A percentile compares a stretch with the other conserved stretches of the same genome.
These are phyloP conservation scores for Peribolospora baueri DNA, from an alignment of 768 basidiomycete genomes.

Conservation along the genomic window DNA sequence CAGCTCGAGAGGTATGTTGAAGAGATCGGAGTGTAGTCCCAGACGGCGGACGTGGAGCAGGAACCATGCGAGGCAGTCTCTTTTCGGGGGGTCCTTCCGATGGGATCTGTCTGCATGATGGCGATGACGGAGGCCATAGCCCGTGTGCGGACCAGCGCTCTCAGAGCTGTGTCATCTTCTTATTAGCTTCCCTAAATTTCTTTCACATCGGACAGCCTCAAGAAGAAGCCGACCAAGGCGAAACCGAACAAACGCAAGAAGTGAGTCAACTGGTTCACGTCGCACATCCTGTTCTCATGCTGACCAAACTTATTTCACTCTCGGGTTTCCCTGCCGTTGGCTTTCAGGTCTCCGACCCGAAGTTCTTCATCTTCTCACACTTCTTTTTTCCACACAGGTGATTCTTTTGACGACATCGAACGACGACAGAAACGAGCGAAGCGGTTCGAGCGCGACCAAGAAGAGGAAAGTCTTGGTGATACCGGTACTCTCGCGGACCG, in stretches of 20 bases:
- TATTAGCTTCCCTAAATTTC: constrained; percentile 1
- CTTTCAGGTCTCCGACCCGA: not conserved
- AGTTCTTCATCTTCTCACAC: not conserved
- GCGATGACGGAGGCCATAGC: too few species aligned
- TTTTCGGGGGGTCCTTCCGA: too few species aligned
- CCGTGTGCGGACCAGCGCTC: too few species aligned
- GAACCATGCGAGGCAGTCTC: too few species aligned
- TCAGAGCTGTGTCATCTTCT: too few species aligned
- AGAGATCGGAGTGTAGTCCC: constrained; percentile 2
- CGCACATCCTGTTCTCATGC: constrained; percentile 9
- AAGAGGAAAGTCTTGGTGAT: constrained; percentile 48
- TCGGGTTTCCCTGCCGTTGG: not conserved
- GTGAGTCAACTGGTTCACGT: constrained; percentile 1
- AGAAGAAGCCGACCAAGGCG: constrained; percentile 31
- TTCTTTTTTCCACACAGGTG: constrained; percentile 1
- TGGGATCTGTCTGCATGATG: too few species aligned
- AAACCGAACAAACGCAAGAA: constrained; percentile 21
- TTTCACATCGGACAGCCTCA: constrained; percentile 18
- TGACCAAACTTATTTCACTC: constrained; percentile 25
- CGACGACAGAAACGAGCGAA: constrained; percentile 35
- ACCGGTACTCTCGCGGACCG: constrained; percentile 13
- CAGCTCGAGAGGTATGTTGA: constrained; percentile 54
- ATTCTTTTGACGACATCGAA: constrained; percentile 19
- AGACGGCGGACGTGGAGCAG: too few species aligned
- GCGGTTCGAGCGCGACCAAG: constrained; percentile 75